Conservation (phyloP, 1,284 basidiomycete species). For the Ustanciosporium gigantosporum region DNA sequence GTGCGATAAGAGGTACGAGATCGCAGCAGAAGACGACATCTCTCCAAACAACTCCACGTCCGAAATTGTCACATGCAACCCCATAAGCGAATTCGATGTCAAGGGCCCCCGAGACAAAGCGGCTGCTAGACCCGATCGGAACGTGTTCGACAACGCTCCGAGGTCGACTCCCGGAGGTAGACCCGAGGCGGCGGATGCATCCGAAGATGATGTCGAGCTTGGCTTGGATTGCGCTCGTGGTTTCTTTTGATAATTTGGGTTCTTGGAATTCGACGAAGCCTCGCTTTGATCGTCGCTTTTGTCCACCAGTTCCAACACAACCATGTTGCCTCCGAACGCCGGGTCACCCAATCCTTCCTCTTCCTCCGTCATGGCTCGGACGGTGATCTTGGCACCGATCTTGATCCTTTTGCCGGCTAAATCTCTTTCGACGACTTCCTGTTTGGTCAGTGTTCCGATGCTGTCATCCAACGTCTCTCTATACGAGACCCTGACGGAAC, state of each 20-base stretch:
- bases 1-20: slow-evolving; percentile 37
- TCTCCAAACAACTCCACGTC: slow-evolving; percentile 42
- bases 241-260: not conserved
- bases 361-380: slow-evolving; percentile 27
- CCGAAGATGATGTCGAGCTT: not conserved
- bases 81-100: slow-evolving; percentile 49
- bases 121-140: slow-evolving; percentile 35
- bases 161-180: slow-evolving; percentile 19
- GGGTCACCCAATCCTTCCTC: slow-evolving; percentile 5
- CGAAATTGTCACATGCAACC: slow-evolving; percentile 33
- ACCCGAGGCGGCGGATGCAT: not conserved
- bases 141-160: slow-evolving; percentile 10
- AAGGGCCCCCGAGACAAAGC: slow-evolving; percentile 52
- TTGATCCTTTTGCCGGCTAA: slow-evolving; percentile 49
- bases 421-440: slow-evolving; percentile 49
- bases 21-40: slow-evolving; percentile 34
- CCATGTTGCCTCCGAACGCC: slow-evolving; percentile 41
- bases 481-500: slow-evolving; percentile 76
- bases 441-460: slow-evolving; percentile 5
- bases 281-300: slow-evolving; percentile 5
- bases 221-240: not conserved
- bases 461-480: slow-evolving; percentile 70
- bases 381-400: slow-evolving; percentile 26
- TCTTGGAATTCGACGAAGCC: not conserved
- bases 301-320: slow-evolving; percentile 5